Percentiles rank a stretch among this genome's conserved stretches.
Conservation (phyloP, 2,329 filamentous ascomycete species). For the Aspergillus fijiensis region DNA sequence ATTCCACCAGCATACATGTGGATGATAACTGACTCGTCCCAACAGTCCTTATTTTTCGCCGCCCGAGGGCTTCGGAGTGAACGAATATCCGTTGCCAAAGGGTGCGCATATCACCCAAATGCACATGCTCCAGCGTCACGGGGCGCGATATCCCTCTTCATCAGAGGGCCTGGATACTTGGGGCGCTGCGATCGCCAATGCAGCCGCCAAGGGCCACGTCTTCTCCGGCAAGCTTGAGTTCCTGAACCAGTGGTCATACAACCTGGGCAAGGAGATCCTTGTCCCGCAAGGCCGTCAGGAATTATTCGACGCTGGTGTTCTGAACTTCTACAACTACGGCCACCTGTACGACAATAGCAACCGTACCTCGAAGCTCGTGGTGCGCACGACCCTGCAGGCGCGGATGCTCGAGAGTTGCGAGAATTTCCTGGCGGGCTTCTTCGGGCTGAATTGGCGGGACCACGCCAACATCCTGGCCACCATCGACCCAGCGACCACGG, state of each 20-base stretch:
- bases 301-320: constrained; percentile 66
- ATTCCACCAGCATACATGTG: too few species aligned
- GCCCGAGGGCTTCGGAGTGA: constrained; percentile 64
- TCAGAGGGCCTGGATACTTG: constrained; percentile 57
- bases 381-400: constrained; percentile 72
- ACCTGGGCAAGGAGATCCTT: constrained; percentile 68
- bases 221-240: constrained; percentile 2
- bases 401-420: constrained; percentile 76
- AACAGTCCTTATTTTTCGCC: constrained; percentile 66
- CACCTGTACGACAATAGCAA: constrained; percentile 63
- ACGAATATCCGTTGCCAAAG: constrained; percentile 66
- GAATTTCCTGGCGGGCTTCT: constrained; percentile 77
- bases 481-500: constrained; percentile 60
- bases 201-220: constrained; percentile 43
- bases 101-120: constrained; percentile 69
- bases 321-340: constrained; percentile 72
- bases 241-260: constrained; percentile 48
- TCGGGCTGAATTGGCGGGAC: constrained; percentile 70
- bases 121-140: constrained; percentile 71
- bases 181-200: constrained; percentile 58
- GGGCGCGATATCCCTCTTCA: constrained; percentile 68
- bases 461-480: constrained; percentile 72
- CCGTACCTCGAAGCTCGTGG: constrained; percentile 65
- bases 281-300: constrained; percentile 72
- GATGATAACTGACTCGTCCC: background rate